A percentile compares a stretch with the other conserved stretches of the same genome.
Conservation (phyloP, 257 asterid genomes). For the Solanum etuberosum region DNA sequence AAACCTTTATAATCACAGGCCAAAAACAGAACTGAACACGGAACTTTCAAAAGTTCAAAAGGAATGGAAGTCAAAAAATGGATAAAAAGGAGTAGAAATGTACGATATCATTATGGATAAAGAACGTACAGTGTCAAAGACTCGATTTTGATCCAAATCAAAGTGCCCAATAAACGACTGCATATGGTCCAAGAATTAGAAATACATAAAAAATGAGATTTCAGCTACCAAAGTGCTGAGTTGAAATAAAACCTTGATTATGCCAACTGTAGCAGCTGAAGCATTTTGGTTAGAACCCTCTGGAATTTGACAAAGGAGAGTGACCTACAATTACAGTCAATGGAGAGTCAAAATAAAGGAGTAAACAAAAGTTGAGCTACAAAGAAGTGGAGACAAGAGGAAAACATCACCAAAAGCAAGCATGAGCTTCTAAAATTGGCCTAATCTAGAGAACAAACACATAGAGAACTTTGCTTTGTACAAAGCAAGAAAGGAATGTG, state of each 20-base stretch:
- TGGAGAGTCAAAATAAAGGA: background rate
- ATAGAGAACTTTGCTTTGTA: background rate
- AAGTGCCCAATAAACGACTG: conserved; percentile 98
- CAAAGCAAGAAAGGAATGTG: background rate
- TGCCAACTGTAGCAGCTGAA: conserved; percentile 76
- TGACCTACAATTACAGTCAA: conserved; percentile 42
- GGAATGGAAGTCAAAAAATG: background rate
- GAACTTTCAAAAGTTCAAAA: conserved; percentile 9
- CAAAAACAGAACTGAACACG: background rate
- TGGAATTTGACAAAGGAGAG: conserved; percentile 88
- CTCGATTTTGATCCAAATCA: conserved; percentile 97
- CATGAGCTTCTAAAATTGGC: background rate
- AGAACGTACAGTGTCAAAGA: conserved; percentile 86
- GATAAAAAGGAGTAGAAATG: background rate
- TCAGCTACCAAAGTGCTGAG: background rate
- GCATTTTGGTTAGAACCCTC: conserved; percentile 49
- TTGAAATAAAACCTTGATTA: conserved; percentile 53
- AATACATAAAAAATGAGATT: conserved; percentile 1
- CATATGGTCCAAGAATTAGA: conserved; percentile 27
- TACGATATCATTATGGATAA: background rate
- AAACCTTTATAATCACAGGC: conserved; percentile 30
- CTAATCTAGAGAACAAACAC: background rate
- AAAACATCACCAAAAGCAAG: background rate
- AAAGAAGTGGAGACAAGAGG: background rate
- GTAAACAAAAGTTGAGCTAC: background rate